Percentiles rank a stretch among this genome's conserved stretches.
These are phyloP conservation scores for Fagopyrum homotropicum DNA, from an alignment of 148 eudicot species.

Conservation along the genomic window DNA sequence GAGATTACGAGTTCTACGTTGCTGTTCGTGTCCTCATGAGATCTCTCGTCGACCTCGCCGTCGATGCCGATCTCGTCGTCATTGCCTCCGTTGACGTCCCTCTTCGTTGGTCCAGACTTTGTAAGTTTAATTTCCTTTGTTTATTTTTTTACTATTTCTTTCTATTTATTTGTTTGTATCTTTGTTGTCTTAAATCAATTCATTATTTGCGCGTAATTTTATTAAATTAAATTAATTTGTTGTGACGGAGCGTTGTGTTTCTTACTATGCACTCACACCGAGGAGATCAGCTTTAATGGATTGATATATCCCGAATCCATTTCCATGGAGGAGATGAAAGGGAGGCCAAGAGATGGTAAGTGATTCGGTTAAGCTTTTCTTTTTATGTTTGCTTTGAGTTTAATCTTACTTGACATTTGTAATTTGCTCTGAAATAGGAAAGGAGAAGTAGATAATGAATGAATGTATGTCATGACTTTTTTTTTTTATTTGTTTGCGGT, in stretches of 20 bases:
- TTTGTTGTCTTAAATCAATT: neutral
- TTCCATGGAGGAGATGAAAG: too few species aligned
- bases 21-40: slow-evolving; percentile 11
- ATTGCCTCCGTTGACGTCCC: slow-evolving; percentile 20
- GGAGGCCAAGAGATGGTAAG: too few species aligned
- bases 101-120: slow-evolving; percentile 14
- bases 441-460: too few species aligned
- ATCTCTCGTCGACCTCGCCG: slow-evolving; percentile 14
- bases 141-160: too few species aligned
- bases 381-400: too few species aligned
- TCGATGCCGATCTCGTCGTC: slow-evolving; percentile 21
- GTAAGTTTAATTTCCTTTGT: neutral
- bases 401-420: too few species aligned
- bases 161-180: neutral
- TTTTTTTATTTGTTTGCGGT: too few species aligned
- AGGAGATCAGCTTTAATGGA: too few species aligned
- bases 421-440: too few species aligned
- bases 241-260: neutral
- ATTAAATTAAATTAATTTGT: neutral
- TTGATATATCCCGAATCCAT: too few species aligned
- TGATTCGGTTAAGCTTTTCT: too few species aligned
- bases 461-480: neutral
- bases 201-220: too few species aligned
- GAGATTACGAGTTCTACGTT: slow-evolving; percentile 17
- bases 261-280: neutral